A percentile compares a stretch with the other conserved stretches of the same genome.
phyloP scores from a whole-genome alignment of 108 stramenopile genomes.

The Cyclotella atomus region DNA sequence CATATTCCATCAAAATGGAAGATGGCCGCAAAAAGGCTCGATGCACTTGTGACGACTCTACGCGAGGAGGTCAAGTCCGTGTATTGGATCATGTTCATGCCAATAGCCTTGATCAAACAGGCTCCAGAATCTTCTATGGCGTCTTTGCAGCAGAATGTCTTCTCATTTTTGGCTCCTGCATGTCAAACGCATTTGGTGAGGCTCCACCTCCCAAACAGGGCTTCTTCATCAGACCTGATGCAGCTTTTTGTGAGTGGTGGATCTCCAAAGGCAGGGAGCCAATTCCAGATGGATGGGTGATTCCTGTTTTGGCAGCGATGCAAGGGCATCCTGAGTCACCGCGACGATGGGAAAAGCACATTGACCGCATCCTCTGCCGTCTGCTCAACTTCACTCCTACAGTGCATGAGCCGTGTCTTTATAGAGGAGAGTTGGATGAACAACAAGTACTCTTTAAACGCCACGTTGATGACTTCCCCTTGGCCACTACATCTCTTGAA shows the following conservation, averaged over 20 bases:
- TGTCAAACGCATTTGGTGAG: neutral
- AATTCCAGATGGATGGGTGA: slow-evolving; percentile 25
- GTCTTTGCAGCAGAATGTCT: neutral
- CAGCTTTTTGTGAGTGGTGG: slow-evolving; percentile 44
- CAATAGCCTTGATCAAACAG: neutral
- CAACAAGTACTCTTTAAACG: slow-evolving; percentile 19
- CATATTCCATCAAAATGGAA: neutral
- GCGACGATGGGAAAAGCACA: slow-evolving; percentile 24
- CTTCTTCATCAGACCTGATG: slow-evolving; percentile 32
- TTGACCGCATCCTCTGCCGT: slow-evolving; percentile 3
- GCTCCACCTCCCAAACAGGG: neutral
- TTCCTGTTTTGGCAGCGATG: slow-evolving; percentile 20
- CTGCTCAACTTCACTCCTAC: slow-evolving; percentile 2
- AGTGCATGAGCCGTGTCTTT: slow-evolving; percentile 16
- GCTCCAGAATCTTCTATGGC: neutral
- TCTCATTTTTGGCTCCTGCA: neutral
- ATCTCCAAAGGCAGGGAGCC: slow-evolving; percentile 17
- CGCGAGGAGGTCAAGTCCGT: neutral
- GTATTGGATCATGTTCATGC: neutral
- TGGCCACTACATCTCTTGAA: neutral
- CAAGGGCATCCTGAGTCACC: slow-evolving; percentile 30
- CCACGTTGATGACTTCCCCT: slow-evolving; percentile 28
- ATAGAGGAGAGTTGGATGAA: neutral
- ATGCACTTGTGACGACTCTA: neutral
- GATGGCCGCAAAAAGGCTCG: slow-evolving; percentile 7